Evolutionary conservation across 768 basidiomycete genomes (phyloP), one percentile per base, ranked within the genome.

Genomic region (Pholiota molesta): DNA sequence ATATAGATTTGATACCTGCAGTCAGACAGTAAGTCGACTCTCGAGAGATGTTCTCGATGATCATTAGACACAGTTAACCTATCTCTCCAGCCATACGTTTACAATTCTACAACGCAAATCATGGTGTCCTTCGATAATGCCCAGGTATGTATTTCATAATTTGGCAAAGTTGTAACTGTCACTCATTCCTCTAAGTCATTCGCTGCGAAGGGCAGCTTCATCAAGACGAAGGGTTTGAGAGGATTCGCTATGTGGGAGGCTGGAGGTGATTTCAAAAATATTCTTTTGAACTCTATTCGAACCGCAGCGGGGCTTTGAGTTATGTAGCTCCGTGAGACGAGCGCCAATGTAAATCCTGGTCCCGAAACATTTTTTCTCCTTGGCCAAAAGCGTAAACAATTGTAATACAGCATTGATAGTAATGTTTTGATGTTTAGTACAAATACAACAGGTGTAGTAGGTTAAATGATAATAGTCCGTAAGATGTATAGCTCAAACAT

Each of bases 211-310:
- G 83, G 90, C 68, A 63, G 69, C 7, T 91, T 83, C 73, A 87
- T 91, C 68, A 78, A 79, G 61, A 62, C 73, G 19, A 72, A 70
- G 3, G 78, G 79, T 5, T 72, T 92, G 33, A 78, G 76, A 63
- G 91, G 90, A 4, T 91, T 91, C 69, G 73, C 86, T 0, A 85
- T 88, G 75, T 91, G 89, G 89, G 86, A 91, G 66, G 83, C 86
- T 60, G 89, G 85, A 29, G 88, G 90, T 5, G 90, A 91, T 67
- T 81, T 71, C 60, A 61, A 85, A 17, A 74, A 80, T 49, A 79
- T 80, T 63, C 72, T 85, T 44, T 62, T 84, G 11, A 68, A 81
- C 57, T 77, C 81, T 5, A 81, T 82, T 65, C 75, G 78, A 52
- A 57, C 61, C n/a, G 64, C 71, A 16, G 69, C 57, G 52, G 73